A percentile compares a stretch with the other conserved stretches of the same genome.
These are phyloP conservation scores for Talaromyces sp. DNA, from an alignment of 2,329 filamentous ascomycete genomes.

Conservation along the genomic window DNA sequence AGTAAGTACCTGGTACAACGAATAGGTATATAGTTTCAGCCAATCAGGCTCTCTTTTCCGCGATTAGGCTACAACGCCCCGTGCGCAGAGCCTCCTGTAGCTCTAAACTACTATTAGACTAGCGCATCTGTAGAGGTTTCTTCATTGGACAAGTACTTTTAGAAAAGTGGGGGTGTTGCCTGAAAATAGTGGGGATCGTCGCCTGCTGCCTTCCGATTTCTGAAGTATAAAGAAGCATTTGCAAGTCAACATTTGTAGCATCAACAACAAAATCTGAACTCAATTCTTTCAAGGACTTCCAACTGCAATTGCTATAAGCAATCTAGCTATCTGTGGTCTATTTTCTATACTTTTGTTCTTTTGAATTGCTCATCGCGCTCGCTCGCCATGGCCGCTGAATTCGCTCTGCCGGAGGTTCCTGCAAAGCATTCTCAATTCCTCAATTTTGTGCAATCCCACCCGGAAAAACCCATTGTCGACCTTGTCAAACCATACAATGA, in stretches of 20 bases:
- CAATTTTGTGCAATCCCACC: slow-evolving; percentile 20
- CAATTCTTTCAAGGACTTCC: neutral
- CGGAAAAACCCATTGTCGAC: slow-evolving; percentile 21
- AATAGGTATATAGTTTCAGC: too few species aligned
- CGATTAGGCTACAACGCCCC: neutral
- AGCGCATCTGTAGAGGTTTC: rapidly evolving
- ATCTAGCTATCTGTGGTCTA: neutral
- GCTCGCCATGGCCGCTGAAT: neutral
- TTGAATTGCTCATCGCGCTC: neutral
- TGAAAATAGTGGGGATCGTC: neutral
- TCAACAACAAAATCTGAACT: neutral
- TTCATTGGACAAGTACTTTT: neutral
- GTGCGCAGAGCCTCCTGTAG: neutral
- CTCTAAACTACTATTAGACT: neutral
- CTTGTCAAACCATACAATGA: slow-evolving; percentile 32
- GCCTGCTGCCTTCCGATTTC: neutral
- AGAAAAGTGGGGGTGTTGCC: neutral
- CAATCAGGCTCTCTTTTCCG: too few species aligned
- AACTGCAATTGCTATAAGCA: neutral
- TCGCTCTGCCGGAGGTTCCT: slow-evolving; percentile 22
- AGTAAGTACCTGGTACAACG: too few species aligned
- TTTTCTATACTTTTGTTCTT: neutral
- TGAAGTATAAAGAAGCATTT: neutral
- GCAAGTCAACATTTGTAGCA: neutral
- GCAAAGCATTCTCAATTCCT: slow-evolving; percentile 24